phyloP scores from a whole-genome alignment of 2,329 filamentous ascomycete genomes.

The Penicillium frequentans region DNA sequence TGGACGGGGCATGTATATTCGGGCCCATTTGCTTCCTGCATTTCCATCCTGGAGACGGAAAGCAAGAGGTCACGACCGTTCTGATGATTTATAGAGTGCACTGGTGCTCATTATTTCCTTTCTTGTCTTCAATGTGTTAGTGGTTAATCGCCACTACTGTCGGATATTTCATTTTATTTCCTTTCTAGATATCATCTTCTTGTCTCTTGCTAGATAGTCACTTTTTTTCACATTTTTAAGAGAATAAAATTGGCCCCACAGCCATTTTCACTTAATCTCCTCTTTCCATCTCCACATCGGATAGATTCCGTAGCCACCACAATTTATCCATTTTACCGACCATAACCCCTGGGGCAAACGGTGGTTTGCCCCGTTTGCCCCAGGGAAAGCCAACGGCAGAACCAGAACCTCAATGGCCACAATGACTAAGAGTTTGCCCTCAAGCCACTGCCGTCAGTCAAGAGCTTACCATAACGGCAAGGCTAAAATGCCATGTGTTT shows the following conservation, averaged over 20 bases:
- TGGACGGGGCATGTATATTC: conserved; percentile 2
- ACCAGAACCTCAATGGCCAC: neutral
- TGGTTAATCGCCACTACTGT: conserved; percentile 7
- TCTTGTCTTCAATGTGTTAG: neutral
- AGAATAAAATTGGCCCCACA: neutral
- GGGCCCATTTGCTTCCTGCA: conserved; percentile 3
- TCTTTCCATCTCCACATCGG: neutral
- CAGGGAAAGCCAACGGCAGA: neutral
- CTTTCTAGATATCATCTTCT: neutral
- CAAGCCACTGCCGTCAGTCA: neutral
- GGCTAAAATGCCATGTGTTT: neutral
- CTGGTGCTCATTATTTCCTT: conserved; percentile 3
- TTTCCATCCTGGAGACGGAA: conserved; percentile 10
- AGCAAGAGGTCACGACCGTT: conserved; percentile 2
- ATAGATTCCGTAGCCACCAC: neutral
- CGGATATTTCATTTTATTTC: neutral
- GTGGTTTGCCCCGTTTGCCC: too few species aligned
- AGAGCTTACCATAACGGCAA: neutral
- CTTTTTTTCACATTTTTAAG: neutral
- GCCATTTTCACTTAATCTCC: neutral
- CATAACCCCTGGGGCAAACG: neutral
- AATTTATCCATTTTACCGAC: neutral
- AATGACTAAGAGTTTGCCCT: neutral
- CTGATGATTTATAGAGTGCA: conserved; percentile 6
- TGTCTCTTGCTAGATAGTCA: neutral